Percentiles rank a stretch among this genome's conserved stretches.
phyloP scores from a whole-genome alignment of 441 rosid genomes.

The Pelargonium australe region DNA sequence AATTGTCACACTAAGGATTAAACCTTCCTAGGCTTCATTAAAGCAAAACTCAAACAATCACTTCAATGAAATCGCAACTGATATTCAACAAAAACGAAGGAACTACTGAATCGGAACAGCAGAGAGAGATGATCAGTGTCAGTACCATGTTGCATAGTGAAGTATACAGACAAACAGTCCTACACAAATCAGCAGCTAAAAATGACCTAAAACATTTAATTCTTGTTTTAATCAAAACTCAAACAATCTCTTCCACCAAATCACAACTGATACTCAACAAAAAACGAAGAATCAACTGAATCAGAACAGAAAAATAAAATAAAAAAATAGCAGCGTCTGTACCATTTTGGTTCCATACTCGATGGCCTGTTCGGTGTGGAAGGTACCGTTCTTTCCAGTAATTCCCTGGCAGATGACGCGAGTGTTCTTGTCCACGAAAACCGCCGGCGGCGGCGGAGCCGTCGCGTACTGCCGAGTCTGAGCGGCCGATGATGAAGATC shows the following conservation, averaged over 20 bases:
- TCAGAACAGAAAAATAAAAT: neutral
- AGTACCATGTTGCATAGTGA: no score
- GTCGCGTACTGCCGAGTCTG: slow-evolving; percentile 28
- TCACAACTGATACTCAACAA: neutral
- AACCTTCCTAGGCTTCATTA: neutral
- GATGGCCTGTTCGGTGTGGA: slow-evolving; percentile 97
- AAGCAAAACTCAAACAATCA: neutral
- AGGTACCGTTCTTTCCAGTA: slow-evolving; percentile 93
- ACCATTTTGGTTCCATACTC: slow-evolving; percentile 99
- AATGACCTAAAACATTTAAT: no score
- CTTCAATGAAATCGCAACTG: neutral
- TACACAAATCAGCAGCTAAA: no score
- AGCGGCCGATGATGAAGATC: neutral
- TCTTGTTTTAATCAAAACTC: no score
- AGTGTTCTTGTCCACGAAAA: slow-evolving; percentile 82
- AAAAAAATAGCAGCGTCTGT: neutral
- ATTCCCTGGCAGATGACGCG: slow-evolving; percentile 91
- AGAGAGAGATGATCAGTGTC: no score
- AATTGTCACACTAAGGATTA: neutral
- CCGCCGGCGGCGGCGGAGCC: slow-evolving; percentile 61
- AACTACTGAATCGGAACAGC: no score
- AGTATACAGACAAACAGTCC: no score
- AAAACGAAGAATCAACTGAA: neutral
- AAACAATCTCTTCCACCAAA: no score
- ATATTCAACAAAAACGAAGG: neutral